Percentiles rank a stretch among this genome's conserved stretches.
Conservation (phyloP, 2,329 filamentous ascomycete genomes). For the Paraphaeosphaeria minitans region DNA sequence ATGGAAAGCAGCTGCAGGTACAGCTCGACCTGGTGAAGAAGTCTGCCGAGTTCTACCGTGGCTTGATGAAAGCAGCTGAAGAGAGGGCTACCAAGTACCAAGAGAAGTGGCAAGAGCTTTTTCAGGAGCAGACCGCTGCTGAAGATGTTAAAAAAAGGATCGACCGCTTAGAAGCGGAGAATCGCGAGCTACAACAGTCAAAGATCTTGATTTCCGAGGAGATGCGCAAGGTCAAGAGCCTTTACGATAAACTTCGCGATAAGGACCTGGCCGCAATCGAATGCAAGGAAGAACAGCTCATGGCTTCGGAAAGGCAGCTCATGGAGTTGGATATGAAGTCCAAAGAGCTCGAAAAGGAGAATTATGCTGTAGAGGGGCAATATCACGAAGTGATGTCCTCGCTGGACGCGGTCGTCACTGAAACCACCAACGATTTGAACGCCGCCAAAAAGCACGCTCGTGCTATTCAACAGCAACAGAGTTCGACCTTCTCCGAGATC, state of each 20-base stretch:
- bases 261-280: slow-evolving; percentile 4
- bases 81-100: slow-evolving; percentile 2
- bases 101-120: slow-evolving; percentile 1
- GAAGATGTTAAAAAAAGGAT: slow-evolving; percentile 7
- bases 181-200: neutral
- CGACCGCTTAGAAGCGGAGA: slow-evolving; percentile 4
- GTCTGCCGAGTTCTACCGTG: neutral
- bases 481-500: slow-evolving; percentile 11
- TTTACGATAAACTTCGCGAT: neutral
- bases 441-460: neutral
- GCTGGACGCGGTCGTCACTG: slow-evolving; percentile 7
- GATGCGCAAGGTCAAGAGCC: neutral
- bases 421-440: slow-evolving; percentile 9
- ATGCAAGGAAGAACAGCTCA: slow-evolving; percentile 12
- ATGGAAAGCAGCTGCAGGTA: neutral
- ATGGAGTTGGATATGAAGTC: neutral
- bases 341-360: slow-evolving; percentile 9
- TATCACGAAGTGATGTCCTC: slow-evolving; percentile 9
- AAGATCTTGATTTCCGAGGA: neutral
- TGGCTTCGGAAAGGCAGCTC: slow-evolving; percentile 9
- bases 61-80: slow-evolving; percentile 7
- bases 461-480: slow-evolving; percentile 3
- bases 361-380: slow-evolving; percentile 7
- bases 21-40: neutral
- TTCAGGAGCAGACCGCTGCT: slow-evolving; percentile 3